phyloP scores from a whole-genome alignment of 768 basidiomycete species.

The Omphalotus guepiniiformis region DNA sequence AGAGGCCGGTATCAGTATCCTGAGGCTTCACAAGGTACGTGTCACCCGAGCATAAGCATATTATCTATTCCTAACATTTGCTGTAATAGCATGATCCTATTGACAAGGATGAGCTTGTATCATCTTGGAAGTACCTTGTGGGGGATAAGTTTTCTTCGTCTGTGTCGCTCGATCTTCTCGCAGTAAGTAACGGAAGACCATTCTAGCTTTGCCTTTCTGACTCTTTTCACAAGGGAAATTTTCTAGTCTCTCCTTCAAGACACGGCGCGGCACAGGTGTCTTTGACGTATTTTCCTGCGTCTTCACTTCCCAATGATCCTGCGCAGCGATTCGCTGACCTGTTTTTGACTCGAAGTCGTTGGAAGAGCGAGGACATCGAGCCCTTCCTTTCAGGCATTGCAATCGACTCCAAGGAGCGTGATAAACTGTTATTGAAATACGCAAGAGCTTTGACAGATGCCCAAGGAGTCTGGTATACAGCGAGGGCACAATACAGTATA shows the following conservation, averaged over 20 bases:
- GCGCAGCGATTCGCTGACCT: constrained; percentile 81
- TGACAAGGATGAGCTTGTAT: constrained; percentile 48
- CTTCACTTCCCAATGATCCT: constrained; percentile 72
- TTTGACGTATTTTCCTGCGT: constrained; percentile 73
- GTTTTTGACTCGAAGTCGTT: constrained; percentile 73
- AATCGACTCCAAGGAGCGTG: constrained; percentile 80
- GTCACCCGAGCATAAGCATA: not conserved
- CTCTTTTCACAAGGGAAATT: constrained; percentile 64
- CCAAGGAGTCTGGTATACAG: constrained; percentile 70
- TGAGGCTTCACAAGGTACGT: constrained; percentile 56
- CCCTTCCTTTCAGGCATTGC: constrained; percentile 83
- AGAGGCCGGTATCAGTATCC: constrained; percentile 74
- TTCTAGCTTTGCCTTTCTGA: not conserved
- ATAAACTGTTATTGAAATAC: constrained; percentile 84
- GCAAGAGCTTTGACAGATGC: constrained; percentile 72
- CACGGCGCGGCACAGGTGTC: constrained; percentile 26
- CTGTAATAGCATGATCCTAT: constrained; percentile 54
- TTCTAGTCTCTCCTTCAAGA: constrained; percentile 43
- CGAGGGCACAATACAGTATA: constrained; percentile 57
- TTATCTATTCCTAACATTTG: not conserved
- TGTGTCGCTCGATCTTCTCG: constrained; percentile 64
- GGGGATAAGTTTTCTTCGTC: constrained; percentile 71
- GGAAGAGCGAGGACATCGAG: constrained; percentile 75
- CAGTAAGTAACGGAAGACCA: constrained; percentile 39
- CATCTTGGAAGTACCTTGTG: constrained; percentile 66